Evolutionary conservation across 1,139 yeast genomes (phyloP), one percentile per base, ranked within the genome.

Genomic region (Diutina rugosa): DNA sequence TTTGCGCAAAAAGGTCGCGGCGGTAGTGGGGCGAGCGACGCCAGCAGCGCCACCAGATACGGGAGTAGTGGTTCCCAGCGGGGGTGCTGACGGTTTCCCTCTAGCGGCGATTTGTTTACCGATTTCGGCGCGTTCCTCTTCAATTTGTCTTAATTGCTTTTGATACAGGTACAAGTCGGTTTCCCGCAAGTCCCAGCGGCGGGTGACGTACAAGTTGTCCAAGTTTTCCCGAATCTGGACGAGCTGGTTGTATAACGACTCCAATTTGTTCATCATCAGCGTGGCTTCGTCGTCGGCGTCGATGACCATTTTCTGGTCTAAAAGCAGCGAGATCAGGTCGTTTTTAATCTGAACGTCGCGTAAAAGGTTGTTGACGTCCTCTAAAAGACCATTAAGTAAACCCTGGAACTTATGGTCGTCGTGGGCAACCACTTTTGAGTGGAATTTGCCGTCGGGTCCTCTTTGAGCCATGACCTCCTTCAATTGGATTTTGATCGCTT

Each of bases 141-240:
- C 97, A 60, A 91, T 84, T 58, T 78, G 79, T 63, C 84, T 84
- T 61, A 91, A 73, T 60, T 77, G 77, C 64, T 85, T 82, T 69
- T 90, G 96, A 67, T 87, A 91, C 56, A 79, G 78, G 71, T 87
- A 93, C 62, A 93, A 76, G 70, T 93, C 99, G 0, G 98, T 93
- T 66, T 90, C 96, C 65, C 99, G 81, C 70, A 93, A 76, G 1
- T 98, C 91, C 99, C 99, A 93, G 68, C 98, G 81, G 71, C 97
- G 84, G 3, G 99, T 93, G 45, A 93, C 82, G 61, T 90, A 76
- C 62, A 93, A 73, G 63, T 88, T 89, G 63, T 89, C 96, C 60
- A 93, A 75, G 26, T 84, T 85, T 30, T 81, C 76, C 68, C 90
- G 89, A 63, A 90, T 76, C 53, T 79, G 81, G 46, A 81, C 73